Base-by-base conservation (phyloP, 768 basidiomycete species). In the Mycena epipterygia region DNA sequence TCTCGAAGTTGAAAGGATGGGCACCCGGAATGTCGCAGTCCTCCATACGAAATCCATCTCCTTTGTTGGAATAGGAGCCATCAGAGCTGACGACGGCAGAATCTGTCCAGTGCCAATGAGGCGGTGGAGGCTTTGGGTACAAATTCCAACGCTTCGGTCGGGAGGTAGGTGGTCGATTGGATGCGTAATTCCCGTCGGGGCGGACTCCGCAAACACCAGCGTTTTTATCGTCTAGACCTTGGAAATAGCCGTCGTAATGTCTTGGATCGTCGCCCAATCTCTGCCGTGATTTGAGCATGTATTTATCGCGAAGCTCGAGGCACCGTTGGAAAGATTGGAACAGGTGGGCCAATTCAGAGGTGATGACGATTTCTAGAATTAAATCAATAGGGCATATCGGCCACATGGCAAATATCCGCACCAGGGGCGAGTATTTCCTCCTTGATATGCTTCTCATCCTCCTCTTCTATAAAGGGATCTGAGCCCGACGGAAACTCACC, bases 181-280 rank as follows among this genome's bases (percentile, higher is more conserved):
- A 63, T 7, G 64, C 55, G 33, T 82, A 77, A 57, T 88, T 83
- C 16, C 83, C 86, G 74, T 94, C 90, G 1, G 93, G 90, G 30
- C 88, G 87, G 8, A 93, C 86, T 12, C 94, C 90, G 27, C 87
- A 87, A 3, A 93, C 90, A 59, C 90, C 90, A 0, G 90, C 86
- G 72, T 85, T 78, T 44, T 87, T 85, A 70, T 91, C 85, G n/a
- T 86, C 83, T 67, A 97, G 82, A 17, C 93, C 92, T 5, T 83
- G 82, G 77, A 97, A 96, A 16, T 84, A 74, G 0, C 90, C 93
- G 73, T 99, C 98, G 79, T 97, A 89, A 80, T 99, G 95, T 70
- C 89, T 87, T 0, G 98, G 98, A 79, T 99, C 94, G 81, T 99
- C 98, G 3, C 97, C 98, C 4, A 99, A 89, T 62, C 95, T 88